phyloP scores from a whole-genome alignment of 2,329 filamentous ascomycete genomes.

The Alternaria gaisen region DNA sequence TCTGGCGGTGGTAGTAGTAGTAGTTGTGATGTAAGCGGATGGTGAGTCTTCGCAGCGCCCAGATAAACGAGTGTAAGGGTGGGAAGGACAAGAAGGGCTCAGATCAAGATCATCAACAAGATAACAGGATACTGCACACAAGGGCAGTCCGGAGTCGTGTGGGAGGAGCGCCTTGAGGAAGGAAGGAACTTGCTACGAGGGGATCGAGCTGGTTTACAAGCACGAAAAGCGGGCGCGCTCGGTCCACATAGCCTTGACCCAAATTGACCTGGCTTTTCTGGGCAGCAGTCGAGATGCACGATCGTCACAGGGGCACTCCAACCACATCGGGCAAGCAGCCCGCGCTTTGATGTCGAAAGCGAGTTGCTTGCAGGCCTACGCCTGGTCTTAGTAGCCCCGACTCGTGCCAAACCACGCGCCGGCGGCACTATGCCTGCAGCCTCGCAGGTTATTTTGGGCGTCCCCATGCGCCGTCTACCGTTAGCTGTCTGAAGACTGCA shows the following conservation, averaged over 20 bases:
- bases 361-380: slow-evolving; percentile 16
- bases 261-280: slow-evolving; percentile 10
- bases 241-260: slow-evolving; percentile 14
- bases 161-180: slow-evolving; percentile 27
- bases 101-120: slow-evolving; percentile 23
- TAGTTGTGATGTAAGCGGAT: background rate
- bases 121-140: slow-evolving; percentile 25
- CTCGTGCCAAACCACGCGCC: slow-evolving; percentile 12
- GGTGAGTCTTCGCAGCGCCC: slow-evolving; percentile 9
- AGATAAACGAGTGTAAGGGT: slow-evolving; percentile 41
- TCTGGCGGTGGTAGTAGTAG: slow-evolving; percentile 6
- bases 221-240: slow-evolving; percentile 27
- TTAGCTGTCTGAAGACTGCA: slow-evolving; percentile 30
- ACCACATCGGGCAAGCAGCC: slow-evolving; percentile 24
- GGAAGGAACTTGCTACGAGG: slow-evolving; percentile 22
- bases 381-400: slow-evolving; percentile 17
- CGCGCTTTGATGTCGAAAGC: slow-evolving; percentile 20
- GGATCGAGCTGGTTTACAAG: slow-evolving; percentile 35
- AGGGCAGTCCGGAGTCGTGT: slow-evolving; percentile 30
- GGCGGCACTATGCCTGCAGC: slow-evolving; percentile 13
- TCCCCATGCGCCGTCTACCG: slow-evolving; percentile 30
- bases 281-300: slow-evolving; percentile 19
- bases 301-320: slow-evolving; percentile 34
- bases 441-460: slow-evolving; percentile 35
- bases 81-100: slow-evolving; percentile 23